These are phyloP conservation scores for Gonium pectorale DNA, from an alignment of 139 green algal genomes.

Conservation along the genomic window DNA sequence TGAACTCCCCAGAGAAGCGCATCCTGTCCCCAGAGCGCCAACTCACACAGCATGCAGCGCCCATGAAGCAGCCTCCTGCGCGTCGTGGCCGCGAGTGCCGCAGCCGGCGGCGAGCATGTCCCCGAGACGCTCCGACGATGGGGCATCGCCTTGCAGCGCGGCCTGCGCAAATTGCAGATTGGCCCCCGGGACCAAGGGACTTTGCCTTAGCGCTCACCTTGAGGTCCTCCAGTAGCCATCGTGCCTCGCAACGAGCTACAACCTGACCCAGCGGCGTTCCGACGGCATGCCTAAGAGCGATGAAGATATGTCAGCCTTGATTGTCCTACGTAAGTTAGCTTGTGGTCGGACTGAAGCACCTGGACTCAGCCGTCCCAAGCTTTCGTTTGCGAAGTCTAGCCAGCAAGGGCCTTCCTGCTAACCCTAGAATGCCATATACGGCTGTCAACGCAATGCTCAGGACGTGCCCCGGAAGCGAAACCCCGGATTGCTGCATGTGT, in stretches of 20 bases:
- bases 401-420: too few relatives aligned
- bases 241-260: slow-evolving; percentile 29
- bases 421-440: too few relatives aligned
- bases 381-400: too few relatives aligned
- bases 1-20: not conserved
- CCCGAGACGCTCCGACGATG: slow-evolving; percentile 45
- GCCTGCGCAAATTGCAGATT: not conserved
- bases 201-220: not conserved
- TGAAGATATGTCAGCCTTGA: too few relatives aligned
- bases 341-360: too few relatives aligned
- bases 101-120: slow-evolving; percentile 59
- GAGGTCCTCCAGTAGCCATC: slow-evolving; percentile 42
- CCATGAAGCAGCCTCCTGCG: slow-evolving; percentile 45
- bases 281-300: too few relatives aligned
- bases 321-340: too few relatives aligned
- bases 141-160: slow-evolving; percentile 39
- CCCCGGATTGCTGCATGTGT: too few relatives aligned
- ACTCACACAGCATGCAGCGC: slow-evolving; percentile 52
- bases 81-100: slow-evolving; percentile 30
- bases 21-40: not conserved
- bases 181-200: not conserved
- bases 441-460: too few relatives aligned
- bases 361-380: too few relatives aligned
- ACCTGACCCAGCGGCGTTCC: slow-evolving; percentile 3
- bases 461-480: too few relatives aligned